Conservation (phyloP, 768 basidiomycete species). For the Clitopilus hobsonii region DNA sequence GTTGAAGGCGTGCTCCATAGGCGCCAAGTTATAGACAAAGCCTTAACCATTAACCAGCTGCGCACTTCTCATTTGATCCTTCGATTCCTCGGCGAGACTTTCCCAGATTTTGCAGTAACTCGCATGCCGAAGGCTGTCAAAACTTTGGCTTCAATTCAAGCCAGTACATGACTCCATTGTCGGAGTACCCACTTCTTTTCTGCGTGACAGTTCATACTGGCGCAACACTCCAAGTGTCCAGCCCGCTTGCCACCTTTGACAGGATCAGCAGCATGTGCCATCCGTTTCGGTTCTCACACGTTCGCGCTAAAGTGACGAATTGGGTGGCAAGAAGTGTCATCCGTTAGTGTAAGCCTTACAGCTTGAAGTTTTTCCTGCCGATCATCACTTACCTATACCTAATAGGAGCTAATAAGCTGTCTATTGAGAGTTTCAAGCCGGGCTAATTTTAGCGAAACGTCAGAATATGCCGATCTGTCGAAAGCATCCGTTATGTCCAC, state of each 20-base stretch:
- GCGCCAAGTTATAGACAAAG: no score
- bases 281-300: background rate
- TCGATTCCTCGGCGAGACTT: background rate
- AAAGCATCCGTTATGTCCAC: background rate
- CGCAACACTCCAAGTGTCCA: no score
- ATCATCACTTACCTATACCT: background rate
- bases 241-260: background rate
- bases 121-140: background rate
- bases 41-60: background rate
- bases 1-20: no score
- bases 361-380: background rate
- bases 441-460: background rate
- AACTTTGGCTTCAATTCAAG: background rate
- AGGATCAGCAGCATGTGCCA: background rate
- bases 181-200: background rate
- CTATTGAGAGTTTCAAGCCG: background rate
- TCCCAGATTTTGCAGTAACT: background rate
- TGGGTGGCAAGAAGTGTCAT: background rate
- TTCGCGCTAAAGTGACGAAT: background rate
- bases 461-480: background rate
- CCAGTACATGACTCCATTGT: background rate
- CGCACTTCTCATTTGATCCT: background rate
- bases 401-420: background rate
- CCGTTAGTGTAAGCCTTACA: background rate
- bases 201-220: background rate